phyloP scores from a whole-genome alignment of 768 basidiomycete species.

The Rhizopogon vesiculosus region DNA sequence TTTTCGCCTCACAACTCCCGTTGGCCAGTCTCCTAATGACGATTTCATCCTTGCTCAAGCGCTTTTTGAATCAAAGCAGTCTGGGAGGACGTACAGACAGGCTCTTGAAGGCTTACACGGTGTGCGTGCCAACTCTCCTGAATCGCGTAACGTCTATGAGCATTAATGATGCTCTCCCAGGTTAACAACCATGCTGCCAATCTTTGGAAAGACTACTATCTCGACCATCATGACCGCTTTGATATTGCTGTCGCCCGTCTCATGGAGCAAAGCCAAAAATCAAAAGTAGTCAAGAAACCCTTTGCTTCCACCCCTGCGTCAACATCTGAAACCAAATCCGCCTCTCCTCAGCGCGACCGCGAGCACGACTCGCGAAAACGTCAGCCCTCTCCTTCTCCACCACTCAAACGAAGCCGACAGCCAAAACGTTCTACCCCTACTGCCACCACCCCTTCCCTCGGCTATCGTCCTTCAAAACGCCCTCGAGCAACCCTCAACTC shows the following conservation, averaged over 20 bases:
- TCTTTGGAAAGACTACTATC: constrained; percentile 78
- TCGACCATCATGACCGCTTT: constrained; percentile 61
- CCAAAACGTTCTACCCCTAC: constrained; percentile 16
- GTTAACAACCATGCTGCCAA: constrained; percentile 46
- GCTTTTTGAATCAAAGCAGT: constrained; percentile 31
- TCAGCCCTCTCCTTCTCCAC: constrained; percentile 19
- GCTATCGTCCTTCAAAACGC: constrained; percentile 25
- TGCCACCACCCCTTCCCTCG: constrained; percentile 11
- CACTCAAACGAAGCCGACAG: constrained; percentile 21
- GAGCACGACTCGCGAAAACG: constrained; percentile 34
- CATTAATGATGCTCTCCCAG: constrained; percentile 17
- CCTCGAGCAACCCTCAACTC: constrained; percentile 51
- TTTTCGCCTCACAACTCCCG: constrained; percentile 48
- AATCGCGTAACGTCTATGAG: not conserved
- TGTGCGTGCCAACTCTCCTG: constrained; percentile 34
- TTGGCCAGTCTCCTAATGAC: constrained; percentile 44
- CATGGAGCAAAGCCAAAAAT: constrained; percentile 9
- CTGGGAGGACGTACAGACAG: constrained; percentile 51
- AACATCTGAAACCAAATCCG: not conserved
- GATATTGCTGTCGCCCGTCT: constrained; percentile 34
- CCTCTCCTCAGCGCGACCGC: constrained; percentile 6
- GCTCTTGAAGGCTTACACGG: constrained; percentile 66
- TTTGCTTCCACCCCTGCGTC: constrained; percentile 4
- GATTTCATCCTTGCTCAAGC: constrained; percentile 55
- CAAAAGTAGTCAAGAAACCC: constrained; percentile 28